Conservation (phyloP, 306 rosid species). For the Notholithocarpus densiflorus region DNA sequence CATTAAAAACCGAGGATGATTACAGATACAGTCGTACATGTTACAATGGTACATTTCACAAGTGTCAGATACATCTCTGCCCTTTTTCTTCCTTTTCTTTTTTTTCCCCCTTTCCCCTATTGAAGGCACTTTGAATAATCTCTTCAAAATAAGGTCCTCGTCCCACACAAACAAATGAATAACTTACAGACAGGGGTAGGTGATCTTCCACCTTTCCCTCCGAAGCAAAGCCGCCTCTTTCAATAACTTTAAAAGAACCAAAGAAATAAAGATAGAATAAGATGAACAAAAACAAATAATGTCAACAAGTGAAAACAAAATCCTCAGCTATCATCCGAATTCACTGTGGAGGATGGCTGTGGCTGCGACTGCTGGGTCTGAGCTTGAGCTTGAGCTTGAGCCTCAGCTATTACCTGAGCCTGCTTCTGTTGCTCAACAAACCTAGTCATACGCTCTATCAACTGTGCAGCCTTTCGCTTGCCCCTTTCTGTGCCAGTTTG, state of each 20-base stretch:
- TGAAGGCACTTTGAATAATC: slow-evolving; percentile 24
- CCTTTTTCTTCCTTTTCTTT: slow-evolving; percentile 9
- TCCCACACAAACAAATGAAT: slow-evolving; percentile 61
- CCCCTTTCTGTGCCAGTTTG: slow-evolving; percentile 93
- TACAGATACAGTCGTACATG: slow-evolving; percentile 39
- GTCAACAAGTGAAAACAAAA: slow-evolving; percentile 26
- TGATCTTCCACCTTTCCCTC: slow-evolving; percentile 86
- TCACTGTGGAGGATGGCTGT: slow-evolving; percentile 34
- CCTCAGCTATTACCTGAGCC: slow-evolving; percentile 41
- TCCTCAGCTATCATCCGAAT: slow-evolving; percentile 43
- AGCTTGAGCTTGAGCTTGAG: slow-evolving; percentile 36
- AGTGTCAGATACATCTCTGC: slow-evolving; percentile 31
- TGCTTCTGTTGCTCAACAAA: slow-evolving; percentile 57
- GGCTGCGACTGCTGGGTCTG: slow-evolving; percentile 20
- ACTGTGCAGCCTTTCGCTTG: slow-evolving; percentile 86
- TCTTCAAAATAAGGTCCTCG: slow-evolving; percentile 25
- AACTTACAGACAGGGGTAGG: slow-evolving; percentile 58
- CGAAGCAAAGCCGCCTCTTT: slow-evolving; percentile 44
- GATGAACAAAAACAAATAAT: slow-evolving; percentile 23
- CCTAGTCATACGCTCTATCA: slow-evolving; percentile 79
- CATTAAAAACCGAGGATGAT: slow-evolving; percentile 77
- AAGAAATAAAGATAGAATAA: slow-evolving; percentile 1
- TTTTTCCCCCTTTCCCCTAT: slow-evolving; percentile 20
- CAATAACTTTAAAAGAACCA: slow-evolving; percentile 37
- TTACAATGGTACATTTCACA: slow-evolving; percentile 46